Evolutionary conservation across 495 filamentous ascomycete species (phyloP).

Genomic region (Thermothielavioides terrestris): DNA sequence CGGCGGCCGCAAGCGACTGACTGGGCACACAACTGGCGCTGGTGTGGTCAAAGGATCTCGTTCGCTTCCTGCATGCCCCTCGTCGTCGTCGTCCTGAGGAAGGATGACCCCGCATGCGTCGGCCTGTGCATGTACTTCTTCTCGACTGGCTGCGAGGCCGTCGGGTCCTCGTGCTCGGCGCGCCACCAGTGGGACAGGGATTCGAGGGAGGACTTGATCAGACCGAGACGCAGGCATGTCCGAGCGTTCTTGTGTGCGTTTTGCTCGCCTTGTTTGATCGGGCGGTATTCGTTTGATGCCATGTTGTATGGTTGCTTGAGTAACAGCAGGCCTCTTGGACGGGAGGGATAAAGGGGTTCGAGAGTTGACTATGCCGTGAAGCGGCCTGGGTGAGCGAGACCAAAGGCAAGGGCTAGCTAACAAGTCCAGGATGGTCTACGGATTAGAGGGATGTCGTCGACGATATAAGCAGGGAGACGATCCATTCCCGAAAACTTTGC

Average conservation of each 20-base stretch:
- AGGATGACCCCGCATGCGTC: constrained; percentile 34
- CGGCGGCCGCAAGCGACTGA: not conserved
- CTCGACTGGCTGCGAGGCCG: not conserved
- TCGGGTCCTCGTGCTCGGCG: not conserved
- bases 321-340: too few species aligned
- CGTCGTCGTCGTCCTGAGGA: constrained; percentile 34
- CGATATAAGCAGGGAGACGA: too few species aligned
- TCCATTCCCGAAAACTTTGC: too few species aligned
- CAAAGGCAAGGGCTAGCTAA: too few species aligned
- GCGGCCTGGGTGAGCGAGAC: too few species aligned
- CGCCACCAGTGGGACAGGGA: constrained; percentile 8
- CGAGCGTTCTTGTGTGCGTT: not conserved
- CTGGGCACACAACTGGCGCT: too few species aligned
- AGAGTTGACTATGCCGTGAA: too few species aligned
- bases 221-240: constrained; percentile 12
- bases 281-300: not conserved
- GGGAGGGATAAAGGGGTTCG: too few species aligned
- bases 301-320: not conserved
- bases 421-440: too few species aligned
- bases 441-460: too few species aligned
- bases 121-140: constrained; percentile 32
- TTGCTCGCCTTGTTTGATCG: not conserved
- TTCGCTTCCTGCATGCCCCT: constrained; percentile 29
- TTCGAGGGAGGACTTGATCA: constrained; percentile 10
- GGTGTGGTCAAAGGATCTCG: constrained; percentile 22